Conservation (phyloP, 2,329 filamentous ascomycete species). For the Pseudopithomyces chartarum region DNA sequence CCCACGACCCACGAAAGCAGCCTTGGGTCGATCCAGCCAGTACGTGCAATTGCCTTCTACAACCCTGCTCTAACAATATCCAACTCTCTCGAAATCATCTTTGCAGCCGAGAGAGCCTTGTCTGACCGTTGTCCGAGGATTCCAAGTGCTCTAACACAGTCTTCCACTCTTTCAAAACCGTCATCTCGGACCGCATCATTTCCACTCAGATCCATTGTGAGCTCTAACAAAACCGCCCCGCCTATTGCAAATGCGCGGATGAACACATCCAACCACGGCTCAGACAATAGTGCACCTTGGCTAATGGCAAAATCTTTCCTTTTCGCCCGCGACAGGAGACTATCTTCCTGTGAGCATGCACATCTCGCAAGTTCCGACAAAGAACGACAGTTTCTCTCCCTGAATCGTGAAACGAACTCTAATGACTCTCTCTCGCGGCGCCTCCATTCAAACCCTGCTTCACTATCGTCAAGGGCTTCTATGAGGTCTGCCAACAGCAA, state of each 20-base stretch:
- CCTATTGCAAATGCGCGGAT: slow-evolving; percentile 60
- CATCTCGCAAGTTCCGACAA: slow-evolving; percentile 57
- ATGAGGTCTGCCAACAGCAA: slow-evolving; percentile 62
- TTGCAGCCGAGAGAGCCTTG: slow-evolving; percentile 51
- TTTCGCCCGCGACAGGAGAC: slow-evolving; percentile 35
- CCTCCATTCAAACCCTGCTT: slow-evolving; percentile 25
- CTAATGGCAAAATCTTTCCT: slow-evolving; percentile 58
- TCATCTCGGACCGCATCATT: slow-evolving; percentile 22
- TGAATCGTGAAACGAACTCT: slow-evolving; percentile 48
- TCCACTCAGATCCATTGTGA: slow-evolving; percentile 24
- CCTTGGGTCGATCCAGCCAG: neutral
- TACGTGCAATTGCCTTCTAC: slow-evolving; percentile 1
- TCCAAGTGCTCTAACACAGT: slow-evolving; percentile 60
- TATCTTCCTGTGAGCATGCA: slow-evolving; percentile 44
- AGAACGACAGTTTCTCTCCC: slow-evolving; percentile 51
- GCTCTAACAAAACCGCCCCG: slow-evolving; percentile 47
- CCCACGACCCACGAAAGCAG: neutral
- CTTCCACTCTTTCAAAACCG: slow-evolving; percentile 48
- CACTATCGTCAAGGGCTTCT: slow-evolving; percentile 54
- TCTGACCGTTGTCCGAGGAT: slow-evolving; percentile 62
- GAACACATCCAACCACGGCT: slow-evolving; percentile 64
- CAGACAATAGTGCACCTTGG: slow-evolving; percentile 62
- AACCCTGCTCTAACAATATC: slow-evolving; percentile 30
- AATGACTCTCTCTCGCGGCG: slow-evolving; percentile 31
- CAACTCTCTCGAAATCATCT: slow-evolving; percentile 43